A percentile compares a stretch with the other conserved stretches of the same genome.
Evolutionary conservation across 169 alveolate species (phyloP).

Genomic region (Plasmodium coatneyi): DNA sequence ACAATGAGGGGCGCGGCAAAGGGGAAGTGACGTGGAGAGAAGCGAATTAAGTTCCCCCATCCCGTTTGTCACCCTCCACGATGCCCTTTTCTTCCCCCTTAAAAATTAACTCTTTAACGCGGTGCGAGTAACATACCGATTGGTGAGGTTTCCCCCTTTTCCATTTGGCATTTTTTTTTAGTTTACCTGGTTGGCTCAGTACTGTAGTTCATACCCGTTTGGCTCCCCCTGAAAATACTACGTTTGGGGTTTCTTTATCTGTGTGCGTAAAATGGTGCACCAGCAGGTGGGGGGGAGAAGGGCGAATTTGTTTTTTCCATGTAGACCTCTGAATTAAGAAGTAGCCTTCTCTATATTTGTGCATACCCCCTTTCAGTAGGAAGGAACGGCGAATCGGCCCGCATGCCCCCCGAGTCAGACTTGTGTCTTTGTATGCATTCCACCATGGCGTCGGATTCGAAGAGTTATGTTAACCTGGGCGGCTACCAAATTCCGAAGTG

Average conservation of each 20-base stretch:
- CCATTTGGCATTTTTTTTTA: background rate
- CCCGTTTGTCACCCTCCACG: background rate
- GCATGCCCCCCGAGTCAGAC: background rate
- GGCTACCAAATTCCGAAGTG: conserved; percentile 54
- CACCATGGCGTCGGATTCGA: background rate
- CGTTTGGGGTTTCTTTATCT: background rate
- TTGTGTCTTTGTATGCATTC: background rate
- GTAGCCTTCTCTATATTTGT: background rate
- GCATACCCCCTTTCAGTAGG: background rate
- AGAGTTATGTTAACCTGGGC: conserved; percentile 31
- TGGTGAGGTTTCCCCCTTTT: background rate
- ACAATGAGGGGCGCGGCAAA: background rate
- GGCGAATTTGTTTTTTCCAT: background rate
- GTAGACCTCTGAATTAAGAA: background rate
- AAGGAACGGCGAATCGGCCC: background rate
- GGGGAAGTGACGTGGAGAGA: background rate
- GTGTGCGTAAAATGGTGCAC: background rate
- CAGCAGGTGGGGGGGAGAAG: background rate
- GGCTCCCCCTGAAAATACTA: background rate
- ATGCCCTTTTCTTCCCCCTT: background rate
- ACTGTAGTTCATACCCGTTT: background rate
- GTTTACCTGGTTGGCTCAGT: background rate
- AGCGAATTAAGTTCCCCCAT: background rate
- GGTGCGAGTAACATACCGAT: background rate
- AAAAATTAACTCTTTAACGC: background rate